A percentile compares a stretch with the other conserved stretches of the same genome.
phyloP scores from a whole-genome alignment of 179 eudicot genomes.

The Spinacia oleracea region DNA sequence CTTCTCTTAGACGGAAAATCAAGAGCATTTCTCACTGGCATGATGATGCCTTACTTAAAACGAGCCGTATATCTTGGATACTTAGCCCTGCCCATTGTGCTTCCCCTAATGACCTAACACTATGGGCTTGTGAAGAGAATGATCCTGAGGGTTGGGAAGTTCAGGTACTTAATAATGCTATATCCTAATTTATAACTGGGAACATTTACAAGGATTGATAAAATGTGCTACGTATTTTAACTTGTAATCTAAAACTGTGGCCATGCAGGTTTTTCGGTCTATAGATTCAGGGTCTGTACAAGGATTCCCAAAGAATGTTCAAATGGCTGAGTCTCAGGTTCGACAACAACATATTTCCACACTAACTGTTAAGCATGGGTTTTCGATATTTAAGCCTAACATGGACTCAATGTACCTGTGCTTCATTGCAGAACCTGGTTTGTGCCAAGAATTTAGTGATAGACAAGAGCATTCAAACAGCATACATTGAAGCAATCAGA shows the following conservation, averaged over 20 bases:
- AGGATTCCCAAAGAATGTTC: slow-evolving; percentile 67
- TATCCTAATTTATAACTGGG: background rate
- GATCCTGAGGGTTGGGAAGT: slow-evolving; percentile 77
- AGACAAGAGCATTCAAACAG: slow-evolving; percentile 76
- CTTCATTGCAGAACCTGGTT: slow-evolving; percentile 61
- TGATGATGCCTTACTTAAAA: slow-evolving; percentile 65
- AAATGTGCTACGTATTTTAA: background rate
- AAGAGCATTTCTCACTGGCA: slow-evolving; percentile 60
- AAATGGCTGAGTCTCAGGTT: slow-evolving; percentile 64
- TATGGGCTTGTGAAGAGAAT: slow-evolving; percentile 50
- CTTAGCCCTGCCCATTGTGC: slow-evolving; percentile 48
- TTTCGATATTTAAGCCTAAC: background rate
- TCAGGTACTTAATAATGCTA: slow-evolving; percentile 43
- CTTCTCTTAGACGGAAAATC: slow-evolving; percentile 46
- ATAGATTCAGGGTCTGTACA: slow-evolving; percentile 77
- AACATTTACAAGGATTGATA: background rate
- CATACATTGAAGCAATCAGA: slow-evolving; percentile 74
- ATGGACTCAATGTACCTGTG: background rate
- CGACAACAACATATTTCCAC: background rate
- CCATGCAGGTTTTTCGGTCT: slow-evolving; percentile 65
- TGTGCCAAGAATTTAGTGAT: slow-evolving; percentile 65
- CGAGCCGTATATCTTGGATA: slow-evolving; percentile 76
- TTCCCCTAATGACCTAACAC: slow-evolving; percentile 34
- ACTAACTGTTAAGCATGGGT: background rate
- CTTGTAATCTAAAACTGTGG: background rate